A percentile compares a stretch with the other conserved stretches of the same genome.
These are phyloP conservation scores for Fusarium udum DNA, from an alignment of 2,329 filamentous ascomycete species.

Conservation along the genomic window DNA sequence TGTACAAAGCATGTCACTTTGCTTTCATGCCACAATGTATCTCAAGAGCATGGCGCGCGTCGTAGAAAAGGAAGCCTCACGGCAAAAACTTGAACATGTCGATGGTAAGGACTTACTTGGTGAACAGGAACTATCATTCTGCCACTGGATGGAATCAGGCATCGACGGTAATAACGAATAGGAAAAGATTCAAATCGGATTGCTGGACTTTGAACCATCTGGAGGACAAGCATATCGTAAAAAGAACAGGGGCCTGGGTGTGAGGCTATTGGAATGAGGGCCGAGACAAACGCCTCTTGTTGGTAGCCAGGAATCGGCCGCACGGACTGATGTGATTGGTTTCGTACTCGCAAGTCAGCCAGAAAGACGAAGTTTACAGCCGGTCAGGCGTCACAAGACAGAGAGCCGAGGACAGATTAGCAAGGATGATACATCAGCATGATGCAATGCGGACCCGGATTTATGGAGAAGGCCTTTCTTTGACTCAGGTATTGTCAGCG, in stretches of 20 bases:
- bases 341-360: constrained; percentile 35
- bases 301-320: constrained; percentile 36
- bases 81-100: not conserved
- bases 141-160: constrained; percentile 6
- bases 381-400: constrained; percentile 42
- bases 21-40: constrained; percentile 18
- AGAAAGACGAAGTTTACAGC: constrained; percentile 29
- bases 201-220: constrained; percentile 8
- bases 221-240: constrained; percentile 21
- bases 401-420: constrained; percentile 17
- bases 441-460: constrained; percentile 41
- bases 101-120: not conserved
- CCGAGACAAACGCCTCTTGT: constrained; percentile 41
- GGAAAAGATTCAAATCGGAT: constrained; percentile 11
- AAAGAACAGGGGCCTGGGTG: constrained; percentile 35
- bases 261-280: constrained; percentile 37
- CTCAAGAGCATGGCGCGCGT: constrained; percentile 21
- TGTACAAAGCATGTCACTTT: constrained; percentile 1
- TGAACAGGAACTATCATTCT: not conserved
- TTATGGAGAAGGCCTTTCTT: constrained; percentile 37
- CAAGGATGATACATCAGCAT: constrained; percentile 41
- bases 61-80: not conserved
- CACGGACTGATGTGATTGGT: constrained; percentile 38
- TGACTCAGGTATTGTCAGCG: constrained; percentile 36
- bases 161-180: not conserved